Evolutionary conservation across 768 basidiomycete genomes (phyloP), one percentile per base, ranked within the genome.

Genomic region (Gloeophyllum trabeum): DNA sequence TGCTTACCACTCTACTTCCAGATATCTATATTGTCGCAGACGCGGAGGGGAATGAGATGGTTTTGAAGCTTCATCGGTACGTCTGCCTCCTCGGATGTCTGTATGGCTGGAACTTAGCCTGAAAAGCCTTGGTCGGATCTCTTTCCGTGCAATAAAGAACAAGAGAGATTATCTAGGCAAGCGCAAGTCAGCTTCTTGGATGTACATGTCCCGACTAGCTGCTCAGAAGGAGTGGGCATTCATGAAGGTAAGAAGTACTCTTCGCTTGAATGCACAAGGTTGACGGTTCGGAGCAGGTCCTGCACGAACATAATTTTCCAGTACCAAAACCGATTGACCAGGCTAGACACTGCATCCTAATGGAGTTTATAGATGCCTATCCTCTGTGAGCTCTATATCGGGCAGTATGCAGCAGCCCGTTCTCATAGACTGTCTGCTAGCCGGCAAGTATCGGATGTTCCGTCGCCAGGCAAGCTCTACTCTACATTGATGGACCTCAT

Each of bases 181-280:
- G 60, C 76, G 96, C 32, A 91, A 91, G 61, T 88, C 84, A 14
- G 94, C 96, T 1, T 89, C 89, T 14, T 99, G 96, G 96, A 96
- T 98, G 92, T 98, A 97, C 63, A 89, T 99, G 88, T 93, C 90
- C 18, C 76, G 96, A 18, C 63, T 99, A 36, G 84, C 93, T 14
- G 96, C 96, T 6, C 84, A 94, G 64, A 98, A 97, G 57, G 96
- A 99, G 58, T 99, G 81, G 76, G 90, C 89, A 1, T 99, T 98
- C 60, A 94, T 99, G 89, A 97, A 96, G 72, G 94, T 90, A 42
- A 34, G 64, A 42, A 24, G 30, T 18, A 6, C 42, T n/a, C 12
- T 20, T 5, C 14, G 4, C 18, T 34, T 28, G 18, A 24, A 35
- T 6, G 22, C 24, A 13, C 4, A 21, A 3, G 18, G 13, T 14